phyloP scores from a whole-genome alignment of 1,284 basidiomycete genomes.

The Rhodotorula sp. region DNA sequence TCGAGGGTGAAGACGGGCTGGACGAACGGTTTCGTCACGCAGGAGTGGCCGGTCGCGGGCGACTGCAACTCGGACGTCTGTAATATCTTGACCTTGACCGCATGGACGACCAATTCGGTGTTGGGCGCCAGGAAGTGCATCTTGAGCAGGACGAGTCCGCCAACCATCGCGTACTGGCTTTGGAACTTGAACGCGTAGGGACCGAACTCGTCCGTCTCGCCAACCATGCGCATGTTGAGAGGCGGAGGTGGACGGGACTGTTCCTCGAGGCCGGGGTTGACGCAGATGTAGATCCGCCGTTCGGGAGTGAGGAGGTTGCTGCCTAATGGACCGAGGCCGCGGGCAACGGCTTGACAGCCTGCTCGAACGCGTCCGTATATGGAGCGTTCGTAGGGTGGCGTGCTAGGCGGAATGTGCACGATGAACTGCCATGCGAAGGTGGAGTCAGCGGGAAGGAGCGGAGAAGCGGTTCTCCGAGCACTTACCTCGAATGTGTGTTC shows the following conservation, averaged over 20 bases:
- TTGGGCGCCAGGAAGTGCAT: constrained; percentile 29
- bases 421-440: constrained; percentile 11
- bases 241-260: constrained; percentile 26
- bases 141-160: constrained; percentile 34
- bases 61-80: constrained; percentile 30
- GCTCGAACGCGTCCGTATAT: constrained; percentile 28
- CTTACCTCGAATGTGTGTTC: constrained; percentile 30
- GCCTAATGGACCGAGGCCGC: constrained; percentile 18
- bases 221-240: constrained; percentile 31
- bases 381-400: constrained; percentile 30
- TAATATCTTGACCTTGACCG: constrained; percentile 34
- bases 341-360: constrained; percentile 29
- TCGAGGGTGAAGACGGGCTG: constrained; percentile 33
- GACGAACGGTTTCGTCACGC: constrained; percentile 12
- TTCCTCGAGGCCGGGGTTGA: constrained; percentile 28
- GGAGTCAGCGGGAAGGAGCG: background rate
- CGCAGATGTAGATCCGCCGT: constrained; percentile 20
- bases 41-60: constrained; percentile 12
- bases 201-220: constrained; percentile 26
- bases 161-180: constrained; percentile 31
- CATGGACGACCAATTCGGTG: constrained; percentile 23
- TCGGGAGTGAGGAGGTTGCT: constrained; percentile 20
- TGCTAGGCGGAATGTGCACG: constrained; percentile 31
- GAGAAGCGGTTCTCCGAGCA: too few species aligned
- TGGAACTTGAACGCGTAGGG: constrained; percentile 26